Evolutionary conservation across 345 rosid species (phyloP), one percentile per base, ranked within the genome.

Genomic region (Camelina hispida): DNA sequence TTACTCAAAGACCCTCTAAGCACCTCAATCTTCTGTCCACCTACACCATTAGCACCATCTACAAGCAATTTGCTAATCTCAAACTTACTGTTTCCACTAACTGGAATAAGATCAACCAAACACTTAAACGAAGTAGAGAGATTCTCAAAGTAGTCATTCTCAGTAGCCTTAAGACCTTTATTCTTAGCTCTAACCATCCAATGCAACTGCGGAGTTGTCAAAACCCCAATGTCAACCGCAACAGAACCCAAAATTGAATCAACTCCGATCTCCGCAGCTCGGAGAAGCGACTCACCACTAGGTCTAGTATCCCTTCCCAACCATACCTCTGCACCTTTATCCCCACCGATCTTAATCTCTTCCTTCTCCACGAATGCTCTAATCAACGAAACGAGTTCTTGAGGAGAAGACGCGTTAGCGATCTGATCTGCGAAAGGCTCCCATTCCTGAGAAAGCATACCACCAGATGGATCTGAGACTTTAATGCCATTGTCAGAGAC

Each of bases 231-330:
- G 77, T 95, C 91, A 65, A 60, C 43, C 13, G 82, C 81, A 53
- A 72, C 79, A 28, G 97, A 87, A 80, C 96, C 97, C 55, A 75
- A 55, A 69, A 95, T 44, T 4, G 97, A 89, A 71, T 70, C 69
- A 40, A 92, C 84, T 51, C 99, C 99, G 58, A 86, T 83, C 80
- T 84, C 87, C 47, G 93, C 95, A 69, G 87, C 97, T 80, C 85
- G 87, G 50, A 90, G 89, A 52, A 95, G 99, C 60, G 82, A 80
- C 76, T 84, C 96, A 30, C 99, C 99, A 68, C 99, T 94, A 55
- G 99, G 99, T 72, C 99, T 84, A 48, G 97, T 92, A 78, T 94
- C 97, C 72, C 99, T 90, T 22, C 92, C 99, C 81, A 94, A 59
- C 82, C 84, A 80, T 13, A 94, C 77, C 85, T 87, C 88, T 16